Percentiles rank a stretch among this genome's conserved stretches.
Conservation (phyloP, 257 asterid genomes). For the Solanum sejunctum region DNA sequence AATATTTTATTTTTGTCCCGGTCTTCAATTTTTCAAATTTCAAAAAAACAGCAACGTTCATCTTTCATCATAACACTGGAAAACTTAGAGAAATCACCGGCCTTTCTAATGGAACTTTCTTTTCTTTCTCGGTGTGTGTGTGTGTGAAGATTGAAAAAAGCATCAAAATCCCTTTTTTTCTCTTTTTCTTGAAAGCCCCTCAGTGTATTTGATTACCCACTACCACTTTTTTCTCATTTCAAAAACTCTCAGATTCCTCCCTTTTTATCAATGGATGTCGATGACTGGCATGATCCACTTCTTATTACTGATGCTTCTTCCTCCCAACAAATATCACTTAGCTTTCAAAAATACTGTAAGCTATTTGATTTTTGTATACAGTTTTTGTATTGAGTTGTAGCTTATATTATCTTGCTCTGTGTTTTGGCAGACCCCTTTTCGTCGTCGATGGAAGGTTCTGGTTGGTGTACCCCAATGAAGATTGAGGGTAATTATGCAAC, state of each 20-base stretch:
- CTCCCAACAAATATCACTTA: constrained; percentile 9
- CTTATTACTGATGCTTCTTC: constrained; percentile 56
- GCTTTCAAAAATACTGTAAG: constrained; percentile 26
- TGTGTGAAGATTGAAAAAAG: neutral
- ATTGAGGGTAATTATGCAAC: constrained; percentile 31
- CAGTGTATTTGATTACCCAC: constrained; percentile 7
- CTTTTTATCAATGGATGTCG: constrained; percentile 41
- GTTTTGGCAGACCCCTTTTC: constrained; percentile 32
- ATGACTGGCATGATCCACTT: constrained; percentile 61
- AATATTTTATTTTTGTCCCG: neutral
- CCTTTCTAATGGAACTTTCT: neutral
- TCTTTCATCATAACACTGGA: neutral
- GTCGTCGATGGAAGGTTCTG: constrained; percentile 7
- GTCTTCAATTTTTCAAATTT: constrained; percentile 5
- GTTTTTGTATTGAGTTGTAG: neutral
- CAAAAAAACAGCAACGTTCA: constrained; percentile 7
- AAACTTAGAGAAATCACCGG: neutral
- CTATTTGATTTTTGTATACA: neutral
- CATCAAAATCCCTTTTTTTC: neutral
- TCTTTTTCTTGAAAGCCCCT: neutral
- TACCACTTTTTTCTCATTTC: constrained; percentile 12
- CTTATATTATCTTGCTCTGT: neutral
- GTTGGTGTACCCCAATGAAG: constrained; percentile 21
- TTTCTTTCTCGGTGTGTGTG: neutral
- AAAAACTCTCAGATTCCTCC: constrained; percentile 19